Evolutionary conservation across 2,329 filamentous ascomycete species (phyloP).

Genomic region (Hymenoscyphus linearis): DNA sequence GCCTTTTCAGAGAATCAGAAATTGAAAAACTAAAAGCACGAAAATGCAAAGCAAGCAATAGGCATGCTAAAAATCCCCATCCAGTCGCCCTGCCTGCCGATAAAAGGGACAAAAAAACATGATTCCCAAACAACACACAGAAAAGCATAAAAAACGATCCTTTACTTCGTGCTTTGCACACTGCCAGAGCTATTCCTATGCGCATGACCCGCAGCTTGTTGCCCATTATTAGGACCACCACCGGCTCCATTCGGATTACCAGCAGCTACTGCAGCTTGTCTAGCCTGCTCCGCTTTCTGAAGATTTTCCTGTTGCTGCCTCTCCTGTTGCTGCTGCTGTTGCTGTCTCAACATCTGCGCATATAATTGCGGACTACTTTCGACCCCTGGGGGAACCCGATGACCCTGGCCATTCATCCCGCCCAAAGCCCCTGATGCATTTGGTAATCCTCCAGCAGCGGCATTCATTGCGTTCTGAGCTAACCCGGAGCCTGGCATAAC

Average conservation of each 20-base stretch:
- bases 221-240: constrained; percentile 13
- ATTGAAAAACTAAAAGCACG: neutral
- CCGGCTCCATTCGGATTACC: constrained; percentile 10
- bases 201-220: constrained; percentile 21
- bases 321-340: constrained; percentile 44
- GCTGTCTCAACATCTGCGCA: constrained; percentile 47
- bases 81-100: neutral
- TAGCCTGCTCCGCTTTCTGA: constrained; percentile 35
- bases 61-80: neutral
- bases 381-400: constrained; percentile 28
- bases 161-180: constrained; percentile 21
- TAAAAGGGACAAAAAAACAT: neutral
- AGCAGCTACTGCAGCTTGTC: constrained; percentile 12
- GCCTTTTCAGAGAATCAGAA: neutral
- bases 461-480: constrained; percentile 48
- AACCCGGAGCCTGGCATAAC: constrained; percentile 25
- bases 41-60: no score
- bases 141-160: neutral
- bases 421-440: constrained; percentile 5
- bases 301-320: constrained; percentile 29
- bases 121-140: constrained; percentile 4
- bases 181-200: constrained; percentile 23
- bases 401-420: constrained; percentile 21
- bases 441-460: constrained; percentile 37
- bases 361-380: constrained; percentile 42